Percentiles rank a stretch among this genome's conserved stretches.
Evolutionary conservation across 1,284 basidiomycete species (phyloP).

Genomic region (Anthracocystis setariae): DNA sequence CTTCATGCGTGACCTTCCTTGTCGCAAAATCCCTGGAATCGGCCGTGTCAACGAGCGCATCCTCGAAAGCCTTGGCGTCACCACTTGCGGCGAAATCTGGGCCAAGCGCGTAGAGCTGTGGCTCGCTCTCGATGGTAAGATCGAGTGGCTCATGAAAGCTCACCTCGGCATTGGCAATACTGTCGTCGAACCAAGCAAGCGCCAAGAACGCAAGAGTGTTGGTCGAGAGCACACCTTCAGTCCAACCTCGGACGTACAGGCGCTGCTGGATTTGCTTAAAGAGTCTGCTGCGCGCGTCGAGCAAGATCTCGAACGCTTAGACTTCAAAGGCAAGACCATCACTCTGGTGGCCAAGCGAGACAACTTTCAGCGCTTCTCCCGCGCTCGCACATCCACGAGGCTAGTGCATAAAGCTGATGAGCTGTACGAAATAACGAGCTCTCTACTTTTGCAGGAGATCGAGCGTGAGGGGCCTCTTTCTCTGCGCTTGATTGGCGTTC

Average conservation of each 20-base stretch:
- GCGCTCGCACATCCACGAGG: constrained; percentile 39
- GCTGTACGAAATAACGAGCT: constrained; percentile 48
- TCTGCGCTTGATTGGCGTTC: constrained; percentile 60
- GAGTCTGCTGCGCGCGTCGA: constrained; percentile 55
- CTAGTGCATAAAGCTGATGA: constrained; percentile 51
- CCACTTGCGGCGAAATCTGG: constrained; percentile 64
- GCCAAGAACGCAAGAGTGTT: constrained; percentile 61
- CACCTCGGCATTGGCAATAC: constrained; percentile 61
- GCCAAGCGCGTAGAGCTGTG: constrained; percentile 56
- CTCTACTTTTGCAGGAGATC: constrained; percentile 51
- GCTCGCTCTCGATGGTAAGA: constrained; percentile 53
- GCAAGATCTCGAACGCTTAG: constrained; percentile 54
- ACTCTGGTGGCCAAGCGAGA: constrained; percentile 61
- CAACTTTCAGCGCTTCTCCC: constrained; percentile 61
- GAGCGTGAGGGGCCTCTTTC: constrained; percentile 35
- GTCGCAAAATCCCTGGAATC: constrained; percentile 65
- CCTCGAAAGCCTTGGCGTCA: constrained; percentile 56
- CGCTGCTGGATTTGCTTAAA: constrained; percentile 48
- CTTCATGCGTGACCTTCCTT: constrained; percentile 59
- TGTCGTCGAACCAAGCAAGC: constrained; percentile 55
- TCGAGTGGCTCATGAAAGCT: constrained; percentile 58
- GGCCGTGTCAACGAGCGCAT: constrained; percentile 64
- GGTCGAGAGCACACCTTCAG: constrained; percentile 65
- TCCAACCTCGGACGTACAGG: constrained; percentile 47
- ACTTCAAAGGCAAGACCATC: constrained; percentile 59